phyloP scores from a whole-genome alignment of 1,284 basidiomycete species.

The Melampsora americana region DNA sequence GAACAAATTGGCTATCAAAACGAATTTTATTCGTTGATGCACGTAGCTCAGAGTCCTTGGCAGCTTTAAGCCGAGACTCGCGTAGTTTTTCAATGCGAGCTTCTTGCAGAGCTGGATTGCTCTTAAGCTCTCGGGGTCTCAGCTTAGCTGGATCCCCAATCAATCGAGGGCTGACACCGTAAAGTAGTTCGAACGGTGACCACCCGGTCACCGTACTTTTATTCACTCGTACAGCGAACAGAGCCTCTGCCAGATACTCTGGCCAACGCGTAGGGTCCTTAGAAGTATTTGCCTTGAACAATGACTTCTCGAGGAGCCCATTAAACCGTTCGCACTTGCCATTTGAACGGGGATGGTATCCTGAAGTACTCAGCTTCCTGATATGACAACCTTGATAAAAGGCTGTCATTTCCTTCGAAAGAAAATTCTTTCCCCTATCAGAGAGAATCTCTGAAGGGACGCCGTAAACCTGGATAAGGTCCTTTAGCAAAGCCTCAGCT shows the following conservation, averaged over 20 bases:
- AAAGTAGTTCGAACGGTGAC: slow-evolving; percentile 1
- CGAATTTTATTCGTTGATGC: neutral
- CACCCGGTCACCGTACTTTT: neutral
- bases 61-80: neutral
- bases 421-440: slow-evolving; percentile 3
- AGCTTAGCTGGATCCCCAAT: neutral
- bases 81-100: neutral
- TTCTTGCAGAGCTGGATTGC: neutral
- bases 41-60: neutral
- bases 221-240: neutral
- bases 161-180: neutral
- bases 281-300: neutral
- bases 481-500: neutral
- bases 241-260: neutral
- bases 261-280: neutral
- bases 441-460: neutral
- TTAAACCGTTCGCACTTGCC: slow-evolving; percentile 30
- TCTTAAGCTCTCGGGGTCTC: neutral
- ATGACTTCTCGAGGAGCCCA: neutral
- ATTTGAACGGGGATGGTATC: slow-evolving; percentile 44
- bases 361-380: neutral
- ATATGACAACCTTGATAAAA: neutral
- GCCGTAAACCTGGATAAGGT: neutral
- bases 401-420: neutral
- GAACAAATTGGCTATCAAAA: neutral